These are phyloP conservation scores for Alternaria dauci DNA, from an alignment of 2,329 filamentous ascomycete genomes.

Conservation along the genomic window DNA sequence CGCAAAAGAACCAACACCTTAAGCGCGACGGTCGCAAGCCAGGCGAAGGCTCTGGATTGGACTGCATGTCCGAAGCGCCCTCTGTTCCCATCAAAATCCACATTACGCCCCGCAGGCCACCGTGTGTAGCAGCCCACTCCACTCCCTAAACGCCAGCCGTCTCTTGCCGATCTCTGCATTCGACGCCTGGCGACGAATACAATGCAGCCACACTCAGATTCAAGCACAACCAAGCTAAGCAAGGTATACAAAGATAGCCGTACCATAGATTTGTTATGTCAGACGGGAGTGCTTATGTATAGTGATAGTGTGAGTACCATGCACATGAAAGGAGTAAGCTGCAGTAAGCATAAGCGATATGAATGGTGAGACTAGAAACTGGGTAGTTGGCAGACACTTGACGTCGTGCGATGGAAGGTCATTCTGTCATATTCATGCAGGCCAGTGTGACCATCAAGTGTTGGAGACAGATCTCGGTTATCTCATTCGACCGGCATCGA, in stretches of 20 bases:
- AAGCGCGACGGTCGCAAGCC: neutral
- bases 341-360: constrained; percentile 35
- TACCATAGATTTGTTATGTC: constrained; percentile 20
- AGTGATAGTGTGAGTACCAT: neutral
- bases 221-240: constrained; percentile 27
- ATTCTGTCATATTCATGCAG: neutral
- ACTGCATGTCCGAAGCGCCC: constrained; percentile 13
- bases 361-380: constrained; percentile 12
- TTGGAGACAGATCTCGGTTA: constrained; percentile 1
- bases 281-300: constrained; percentile 24
- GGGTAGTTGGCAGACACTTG: constrained; percentile 24
- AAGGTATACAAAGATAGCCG: constrained; percentile 9
- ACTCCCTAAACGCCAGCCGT: constrained; percentile 7
- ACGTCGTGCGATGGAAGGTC: constrained; percentile 5
- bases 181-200: constrained; percentile 5
- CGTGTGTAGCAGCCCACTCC: neutral
- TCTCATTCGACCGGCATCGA: constrained; percentile 4
- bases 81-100: neutral
- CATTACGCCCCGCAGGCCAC: constrained; percentile 6
- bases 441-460: neutral
- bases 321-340: constrained; percentile 37
- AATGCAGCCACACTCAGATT: constrained; percentile 4
- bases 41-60: constrained; percentile 9
- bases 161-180: constrained; percentile 12
- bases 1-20: constrained; percentile 1